Base-by-base conservation (phyloP, 768 basidiomycete genomes). In the Boletus sp. region DNA sequence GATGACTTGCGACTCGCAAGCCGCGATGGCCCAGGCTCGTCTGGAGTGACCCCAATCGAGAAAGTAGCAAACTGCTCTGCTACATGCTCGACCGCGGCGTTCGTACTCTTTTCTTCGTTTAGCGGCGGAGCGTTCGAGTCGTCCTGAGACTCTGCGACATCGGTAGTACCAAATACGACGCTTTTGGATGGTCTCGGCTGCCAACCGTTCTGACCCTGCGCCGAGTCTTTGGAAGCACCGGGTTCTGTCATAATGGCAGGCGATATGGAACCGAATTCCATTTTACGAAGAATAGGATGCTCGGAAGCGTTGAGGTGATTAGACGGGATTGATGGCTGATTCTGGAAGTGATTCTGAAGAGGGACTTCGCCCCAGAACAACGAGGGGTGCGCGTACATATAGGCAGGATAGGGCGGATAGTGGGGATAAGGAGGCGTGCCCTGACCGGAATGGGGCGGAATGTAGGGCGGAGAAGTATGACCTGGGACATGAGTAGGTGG, bases 121-220 rank as follows among this genome's bases (percentile, higher is more conserved):
- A 12, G 28, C 7, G 45, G 32, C 1, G 49, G 15, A 30, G 20
- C 3, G 14, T 4, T 36, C 14, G 51, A 12, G 8, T 61, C 50
- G 24, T 57, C 49, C 12, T 52, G 56, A 12, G 68, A 56, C 0
- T 69, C 75, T 3, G 67, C 58, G 24, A 70, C 55, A 39, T 69
- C 71, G 53, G 83, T 81, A 52, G 78, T 83, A 7, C 84, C 84
- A 64, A 85, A 85, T 6, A 82, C 73, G 40, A 85, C 76, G 50
- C 71, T 70, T 59, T 54, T 64, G 37, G 67, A 33, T 9, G 58
- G 33, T 18, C 17, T 62, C 4, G 46, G 45, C 14, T 59, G 61
- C 35, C 6, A 52, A 11, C 45, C 42, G 11, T 62, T 64, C 48
- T 51, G 58, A 18, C 14, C n/a, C 37, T 55, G 52, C 10, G 54